These are phyloP conservation scores for Trichoderma atrobrunneum DNA, from an alignment of 2,329 filamentous ascomycete species.

Conservation along the genomic window DNA sequence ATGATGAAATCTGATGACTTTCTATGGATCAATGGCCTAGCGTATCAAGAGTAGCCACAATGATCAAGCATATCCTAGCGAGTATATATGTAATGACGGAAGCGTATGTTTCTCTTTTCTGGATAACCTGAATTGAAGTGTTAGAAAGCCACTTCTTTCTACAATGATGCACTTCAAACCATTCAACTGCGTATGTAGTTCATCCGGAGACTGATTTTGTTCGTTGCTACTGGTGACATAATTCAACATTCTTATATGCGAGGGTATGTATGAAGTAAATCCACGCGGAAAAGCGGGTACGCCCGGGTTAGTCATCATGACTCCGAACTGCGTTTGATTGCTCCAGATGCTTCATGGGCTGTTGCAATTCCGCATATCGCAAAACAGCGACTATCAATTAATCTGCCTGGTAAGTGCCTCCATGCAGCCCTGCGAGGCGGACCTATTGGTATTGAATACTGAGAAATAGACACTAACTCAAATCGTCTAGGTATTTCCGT, in stretches of 20 bases:
- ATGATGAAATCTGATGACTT: neutral
- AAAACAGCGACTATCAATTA: neutral
- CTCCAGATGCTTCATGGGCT: neutral
- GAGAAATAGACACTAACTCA: neutral
- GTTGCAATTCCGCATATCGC: conserved; percentile 3
- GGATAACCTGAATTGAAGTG: neutral
- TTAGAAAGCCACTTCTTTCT: neutral
- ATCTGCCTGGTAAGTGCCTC: neutral
- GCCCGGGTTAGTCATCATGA: neutral
- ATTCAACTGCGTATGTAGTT: neutral
- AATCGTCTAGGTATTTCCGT: neutral
- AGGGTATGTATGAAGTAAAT: neutral
- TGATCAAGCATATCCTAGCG: neutral
- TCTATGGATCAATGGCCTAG: neutral
- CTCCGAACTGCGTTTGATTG: neutral
- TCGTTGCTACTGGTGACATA: neutral
- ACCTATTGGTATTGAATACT: neutral
- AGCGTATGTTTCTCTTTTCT: neutral
- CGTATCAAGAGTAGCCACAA: neutral
- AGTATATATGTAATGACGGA: neutral
- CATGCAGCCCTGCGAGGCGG: neutral
- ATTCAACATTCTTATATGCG: conserved; percentile 2
- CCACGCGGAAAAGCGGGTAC: neutral
- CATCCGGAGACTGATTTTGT: neutral
- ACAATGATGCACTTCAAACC: neutral